Base-by-base conservation (phyloP, 208 protist species). In the Leishmania gerbilli region DNA sequence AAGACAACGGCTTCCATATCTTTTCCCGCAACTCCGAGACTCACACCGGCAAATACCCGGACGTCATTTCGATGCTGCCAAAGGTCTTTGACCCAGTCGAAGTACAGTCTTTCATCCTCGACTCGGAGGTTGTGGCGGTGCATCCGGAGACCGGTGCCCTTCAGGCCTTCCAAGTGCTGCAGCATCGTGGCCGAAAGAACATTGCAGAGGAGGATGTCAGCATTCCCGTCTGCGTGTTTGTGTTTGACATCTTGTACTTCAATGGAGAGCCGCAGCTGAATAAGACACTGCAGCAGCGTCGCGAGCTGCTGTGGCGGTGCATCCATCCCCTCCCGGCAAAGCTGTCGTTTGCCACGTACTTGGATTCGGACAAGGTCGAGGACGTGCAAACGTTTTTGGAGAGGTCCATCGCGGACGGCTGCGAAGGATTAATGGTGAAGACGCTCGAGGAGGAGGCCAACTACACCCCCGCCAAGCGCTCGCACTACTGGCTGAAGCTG, bases 391-490 rank as follows among this genome's bases (percentile, higher is more conserved):
- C 85, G 27, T 99, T 99, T 74, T 88, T 99, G 2, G 92, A 99
- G 40, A 86, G 99, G 62, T 93, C 98, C n/a, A 96, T 99, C 68
- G 87, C 87, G 15, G 93, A 92, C 80, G 91, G 88, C 56, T 97
- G 94, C 79, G 97, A 99, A 87, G 99, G 99, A 4, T 93, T 99
- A 5, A 99, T 99, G 98, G 92, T 99, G 45, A 99, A 99, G 89
- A 98, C 96, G 37, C 92, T 99, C 24, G 80, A 93, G 37, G 91
- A 98, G 69, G 93, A 99, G 40, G 93, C 98, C 0, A 89, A 81
- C 45, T 99, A 99, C 89, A 98, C 99, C 81, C 99, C 99, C 1
- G 95, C 92, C 17, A 99, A 98, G 80, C 94, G 99, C 31, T 99
- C 99, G 0, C 90, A 98, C 79, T 98, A 95, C 60, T 99, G 99